Percentiles rank a stretch among this genome's conserved stretches.
Conservation (phyloP, 2,329 filamentous ascomycete species). For the Xylariaceae sp. region DNA sequence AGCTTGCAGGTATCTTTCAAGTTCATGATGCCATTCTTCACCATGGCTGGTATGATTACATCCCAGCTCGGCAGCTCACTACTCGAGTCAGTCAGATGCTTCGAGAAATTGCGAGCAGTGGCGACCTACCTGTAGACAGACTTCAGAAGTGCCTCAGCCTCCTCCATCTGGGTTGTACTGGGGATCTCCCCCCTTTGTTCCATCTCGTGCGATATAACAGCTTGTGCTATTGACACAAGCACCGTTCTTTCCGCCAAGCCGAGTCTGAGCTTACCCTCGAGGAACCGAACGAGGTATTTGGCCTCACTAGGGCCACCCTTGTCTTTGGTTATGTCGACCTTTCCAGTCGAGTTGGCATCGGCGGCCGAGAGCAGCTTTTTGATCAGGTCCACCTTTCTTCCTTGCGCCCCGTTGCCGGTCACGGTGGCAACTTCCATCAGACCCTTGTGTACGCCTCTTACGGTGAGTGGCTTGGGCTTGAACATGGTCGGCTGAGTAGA, state of each 20-base stretch:
- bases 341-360: slow-evolving; percentile 66
- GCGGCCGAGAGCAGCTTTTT: slow-evolving; percentile 94
- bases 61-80: slow-evolving; percentile 95
- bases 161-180: slow-evolving; percentile 69
- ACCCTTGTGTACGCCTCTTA: slow-evolving; percentile 80
- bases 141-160: slow-evolving; percentile 82
- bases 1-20: slow-evolving; percentile 83
- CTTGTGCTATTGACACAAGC: slow-evolving; percentile 82
- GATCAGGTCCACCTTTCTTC: slow-evolving; percentile 86
- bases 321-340: slow-evolving; percentile 84
- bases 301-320: slow-evolving; percentile 93
- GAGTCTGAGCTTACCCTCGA: slow-evolving; percentile 89
- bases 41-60: slow-evolving; percentile 83
- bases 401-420: slow-evolving; percentile 80
- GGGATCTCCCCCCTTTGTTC: slow-evolving; percentile 64
- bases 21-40: slow-evolving; percentile 79
- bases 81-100: slow-evolving; percentile 31
- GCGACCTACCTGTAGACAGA: slow-evolving; percentile 71
- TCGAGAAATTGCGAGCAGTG: neutral
- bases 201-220: slow-evolving; percentile 77
- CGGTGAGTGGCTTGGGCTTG: slow-evolving; percentile 85
- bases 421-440: slow-evolving; percentile 84
- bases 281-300: slow-evolving; percentile 86
- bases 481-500: slow-evolving; percentile 98
- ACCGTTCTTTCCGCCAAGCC: slow-evolving; percentile 91